Evolutionary conservation across 805 yeast genomes (phyloP).

Genomic region (Metschnikowia rubicola): DNA sequence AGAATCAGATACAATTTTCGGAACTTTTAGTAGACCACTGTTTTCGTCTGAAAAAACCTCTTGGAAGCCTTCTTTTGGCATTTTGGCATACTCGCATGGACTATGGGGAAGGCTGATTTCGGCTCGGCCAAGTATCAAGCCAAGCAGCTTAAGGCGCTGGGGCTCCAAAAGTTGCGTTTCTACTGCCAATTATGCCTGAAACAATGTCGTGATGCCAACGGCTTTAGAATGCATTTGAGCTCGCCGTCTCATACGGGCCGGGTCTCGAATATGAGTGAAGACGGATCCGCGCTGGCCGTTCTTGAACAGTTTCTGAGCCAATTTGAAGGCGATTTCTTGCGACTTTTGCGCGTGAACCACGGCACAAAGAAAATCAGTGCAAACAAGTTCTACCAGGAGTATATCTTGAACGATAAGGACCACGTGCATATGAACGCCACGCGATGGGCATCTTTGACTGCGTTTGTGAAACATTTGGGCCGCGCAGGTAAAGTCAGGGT

Average conservation of each 20-base stretch:
- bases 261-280: conserved; percentile 33
- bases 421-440: conserved; percentile 94
- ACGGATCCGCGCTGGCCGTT: conserved; percentile 44
- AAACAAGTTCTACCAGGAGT: conserved; percentile 86
- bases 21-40: too few relatives aligned
- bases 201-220: conserved; percentile 95
- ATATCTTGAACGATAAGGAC: conserved; percentile 66
- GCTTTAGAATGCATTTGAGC: conserved; percentile 83
- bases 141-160: conserved; percentile 74
- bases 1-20: too few relatives aligned
- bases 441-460: conserved; percentile 65
- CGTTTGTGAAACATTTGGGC: conserved; percentile 62
- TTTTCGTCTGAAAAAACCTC: too few relatives aligned
- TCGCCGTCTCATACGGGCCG: conserved; percentile 74
- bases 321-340: conserved; percentile 64
- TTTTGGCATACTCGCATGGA: neutral
- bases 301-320: conserved; percentile 56
- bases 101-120: conserved; percentile 34
- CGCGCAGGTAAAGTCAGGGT: conserved; percentile 55
- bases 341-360: conserved; percentile 60
- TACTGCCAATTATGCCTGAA: conserved; percentile 91
- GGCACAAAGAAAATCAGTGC: conserved; percentile 79
- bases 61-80: too few relatives aligned
- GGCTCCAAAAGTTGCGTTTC: conserved; percentile 79
- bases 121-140: conserved; percentile 62